These are phyloP conservation scores for Davidsoniella neocaledoniae DNA, from an alignment of 2,329 filamentous ascomycete species.

Conservation along the genomic window DNA sequence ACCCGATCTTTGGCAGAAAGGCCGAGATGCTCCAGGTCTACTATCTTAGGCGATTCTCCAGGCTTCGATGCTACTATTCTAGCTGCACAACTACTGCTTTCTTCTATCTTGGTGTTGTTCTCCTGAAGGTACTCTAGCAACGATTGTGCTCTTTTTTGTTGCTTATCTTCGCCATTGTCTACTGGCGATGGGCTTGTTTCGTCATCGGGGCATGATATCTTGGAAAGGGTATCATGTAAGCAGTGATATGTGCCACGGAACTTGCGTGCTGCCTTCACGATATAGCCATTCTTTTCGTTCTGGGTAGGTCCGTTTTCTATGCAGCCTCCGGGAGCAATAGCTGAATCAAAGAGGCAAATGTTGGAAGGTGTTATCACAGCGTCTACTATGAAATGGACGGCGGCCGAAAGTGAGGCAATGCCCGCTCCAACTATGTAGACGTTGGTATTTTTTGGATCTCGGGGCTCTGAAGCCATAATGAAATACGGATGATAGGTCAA, in stretches of 20 bases:
- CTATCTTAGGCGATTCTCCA: constrained; percentile 3
- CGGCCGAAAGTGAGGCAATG: constrained; percentile 20
- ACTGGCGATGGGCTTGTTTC: neutral
- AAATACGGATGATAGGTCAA: too few species aligned
- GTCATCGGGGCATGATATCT: constrained; percentile 7
- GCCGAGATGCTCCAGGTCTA: constrained; percentile 9
- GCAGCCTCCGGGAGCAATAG: constrained; percentile 18
- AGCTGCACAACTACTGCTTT: constrained; percentile 1
- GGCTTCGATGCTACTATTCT: constrained; percentile 4
- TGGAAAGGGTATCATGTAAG: constrained; percentile 17
- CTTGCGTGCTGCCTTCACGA: constrained; percentile 21
- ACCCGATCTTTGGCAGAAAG: constrained; percentile 10
- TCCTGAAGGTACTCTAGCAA: constrained; percentile 11
- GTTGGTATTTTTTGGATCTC: too few species aligned
- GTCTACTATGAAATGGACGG: constrained; percentile 21
- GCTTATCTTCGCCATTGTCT: neutral
- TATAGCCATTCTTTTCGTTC: constrained; percentile 18
- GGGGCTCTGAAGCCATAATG: too few species aligned
- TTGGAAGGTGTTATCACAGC: constrained; percentile 19
- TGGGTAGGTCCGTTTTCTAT: constrained; percentile 18
- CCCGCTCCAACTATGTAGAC: constrained; percentile 21
- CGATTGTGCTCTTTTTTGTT: neutral
- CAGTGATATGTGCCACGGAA: constrained; percentile 20
- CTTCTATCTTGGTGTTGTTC: neutral
- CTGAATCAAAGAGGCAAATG: constrained; percentile 21